A percentile compares a stretch with the other conserved stretches of the same genome.
Conservation (phyloP, 75 land plant species). For the Pinus taeda region DNA sequence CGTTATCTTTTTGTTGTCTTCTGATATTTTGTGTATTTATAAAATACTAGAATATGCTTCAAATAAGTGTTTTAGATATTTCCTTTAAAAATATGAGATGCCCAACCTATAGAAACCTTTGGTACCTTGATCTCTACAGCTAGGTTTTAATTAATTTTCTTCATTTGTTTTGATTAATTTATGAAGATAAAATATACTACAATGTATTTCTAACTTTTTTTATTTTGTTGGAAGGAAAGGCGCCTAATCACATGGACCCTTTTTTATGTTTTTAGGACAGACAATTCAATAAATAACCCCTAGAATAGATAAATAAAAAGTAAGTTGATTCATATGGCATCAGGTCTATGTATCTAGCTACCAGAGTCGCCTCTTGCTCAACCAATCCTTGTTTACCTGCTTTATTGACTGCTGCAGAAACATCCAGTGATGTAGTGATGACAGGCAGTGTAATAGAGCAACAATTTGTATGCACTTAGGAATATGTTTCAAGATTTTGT, state of each 20-base stretch:
- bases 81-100: no score
- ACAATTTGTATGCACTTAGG: no score
- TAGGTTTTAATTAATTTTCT: neutral
- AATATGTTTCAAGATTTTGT: no score
- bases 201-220: neutral
- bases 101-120: no score
- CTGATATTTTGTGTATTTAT: no score
- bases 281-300: conserved; percentile 91
- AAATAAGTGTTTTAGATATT: no score
- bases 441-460: no score
- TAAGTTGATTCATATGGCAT: conserved; percentile 53
- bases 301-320: conserved; percentile 94
- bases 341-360: conserved; percentile 13
- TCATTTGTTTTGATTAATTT: neutral
- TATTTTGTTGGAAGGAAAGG: neutral
- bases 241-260: neutral
- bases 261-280: conserved; percentile 56
- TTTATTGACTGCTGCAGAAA: conserved; percentile 2
- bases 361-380: conserved; percentile 1
- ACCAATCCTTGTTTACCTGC: neutral
- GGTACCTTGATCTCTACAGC: neutral
- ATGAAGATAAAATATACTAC: neutral
- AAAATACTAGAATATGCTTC: no score
- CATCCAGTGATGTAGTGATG: conserved; percentile 8
- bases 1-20: no score